These are phyloP conservation scores for Bryoerythrophyllum caledonicum DNA, from an alignment of 225 moss, liverwort and hornwort species.

Conservation along the genomic window DNA sequence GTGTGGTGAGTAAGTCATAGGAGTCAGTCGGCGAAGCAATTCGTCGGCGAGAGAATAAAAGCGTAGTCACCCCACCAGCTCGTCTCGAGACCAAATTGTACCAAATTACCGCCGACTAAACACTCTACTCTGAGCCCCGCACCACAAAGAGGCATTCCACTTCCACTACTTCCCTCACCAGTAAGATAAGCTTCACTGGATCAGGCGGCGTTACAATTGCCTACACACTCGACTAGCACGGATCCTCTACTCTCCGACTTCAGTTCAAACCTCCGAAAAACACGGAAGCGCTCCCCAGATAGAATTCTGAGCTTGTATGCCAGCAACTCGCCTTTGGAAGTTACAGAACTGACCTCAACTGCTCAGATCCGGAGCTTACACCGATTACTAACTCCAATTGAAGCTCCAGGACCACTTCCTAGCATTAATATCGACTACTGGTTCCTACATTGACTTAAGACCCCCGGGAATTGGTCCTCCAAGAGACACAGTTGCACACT, in stretches of 20 bases:
- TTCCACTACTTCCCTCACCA: background rate
- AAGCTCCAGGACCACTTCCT: background rate
- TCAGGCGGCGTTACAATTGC: constrained; percentile 16
- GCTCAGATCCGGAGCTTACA: constrained; percentile 14
- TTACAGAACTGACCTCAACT: background rate
- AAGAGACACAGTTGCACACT: constrained; percentile 9
- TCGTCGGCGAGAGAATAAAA: background rate
- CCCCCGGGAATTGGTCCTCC: constrained; percentile 20
- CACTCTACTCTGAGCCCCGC: background rate
- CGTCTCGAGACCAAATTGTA: background rate
- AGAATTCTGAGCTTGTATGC: background rate
- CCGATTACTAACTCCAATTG: constrained; percentile 14
- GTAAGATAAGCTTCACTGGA: background rate
- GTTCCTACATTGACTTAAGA: constrained; percentile 35
- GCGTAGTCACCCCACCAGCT: background rate
- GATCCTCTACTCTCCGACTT: constrained; percentile 10
- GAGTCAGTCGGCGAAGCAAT: background rate
- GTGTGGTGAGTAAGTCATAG: constrained; percentile 27
- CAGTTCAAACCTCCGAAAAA: constrained; percentile 30
- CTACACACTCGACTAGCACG: background rate
- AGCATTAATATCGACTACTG: background rate
- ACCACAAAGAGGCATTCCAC: constrained; percentile 34
- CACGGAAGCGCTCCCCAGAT: background rate
- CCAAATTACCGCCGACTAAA: background rate
- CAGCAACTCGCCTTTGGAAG: background rate